Evolutionary conservation across 306 rosid species (phyloP).

Genomic region (Malus sieversii): DNA sequence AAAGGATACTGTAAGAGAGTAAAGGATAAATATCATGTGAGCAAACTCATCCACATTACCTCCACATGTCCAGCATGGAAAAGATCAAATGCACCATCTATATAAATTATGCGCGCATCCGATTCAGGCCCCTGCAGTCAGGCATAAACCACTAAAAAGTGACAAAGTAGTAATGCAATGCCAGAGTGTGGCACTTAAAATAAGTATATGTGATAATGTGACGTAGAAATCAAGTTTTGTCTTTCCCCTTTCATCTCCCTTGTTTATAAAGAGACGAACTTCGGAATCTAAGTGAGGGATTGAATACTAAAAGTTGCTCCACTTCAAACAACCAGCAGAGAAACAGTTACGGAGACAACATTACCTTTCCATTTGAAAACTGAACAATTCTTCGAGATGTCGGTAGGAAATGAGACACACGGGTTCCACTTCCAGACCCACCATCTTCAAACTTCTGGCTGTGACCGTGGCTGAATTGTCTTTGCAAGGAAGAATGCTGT

Average conservation of each 20-base stretch:
- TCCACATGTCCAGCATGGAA: conserved; percentile 63
- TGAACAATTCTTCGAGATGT: conserved; percentile 60
- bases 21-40: not conserved
- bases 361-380: conserved; percentile 51
- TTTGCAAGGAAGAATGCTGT: conserved; percentile 49
- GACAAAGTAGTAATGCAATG: not conserved
- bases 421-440: conserved; percentile 56
- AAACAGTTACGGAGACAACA: not conserved
- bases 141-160: not conserved
- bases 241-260: not conserved
- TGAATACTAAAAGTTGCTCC: not conserved
- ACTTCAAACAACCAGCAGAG: not conserved
- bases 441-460: conserved; percentile 70
- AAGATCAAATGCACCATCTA: conserved; percentile 59
- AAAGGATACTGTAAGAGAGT: not conserved
- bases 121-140: conserved; percentile 45
- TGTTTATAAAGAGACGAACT: not conserved
- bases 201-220: not conserved
- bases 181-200: not conserved
- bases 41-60: conserved; percentile 22
- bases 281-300: not conserved
- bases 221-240: not conserved
- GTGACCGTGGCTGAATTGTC: conserved; percentile 78
- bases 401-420: conserved; percentile 52
- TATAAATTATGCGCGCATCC: conserved; percentile 49